Evolutionary conservation across 2,329 filamentous ascomycete species (phyloP).

Genomic region (Aspergillus fumigatiaffinis): DNA sequence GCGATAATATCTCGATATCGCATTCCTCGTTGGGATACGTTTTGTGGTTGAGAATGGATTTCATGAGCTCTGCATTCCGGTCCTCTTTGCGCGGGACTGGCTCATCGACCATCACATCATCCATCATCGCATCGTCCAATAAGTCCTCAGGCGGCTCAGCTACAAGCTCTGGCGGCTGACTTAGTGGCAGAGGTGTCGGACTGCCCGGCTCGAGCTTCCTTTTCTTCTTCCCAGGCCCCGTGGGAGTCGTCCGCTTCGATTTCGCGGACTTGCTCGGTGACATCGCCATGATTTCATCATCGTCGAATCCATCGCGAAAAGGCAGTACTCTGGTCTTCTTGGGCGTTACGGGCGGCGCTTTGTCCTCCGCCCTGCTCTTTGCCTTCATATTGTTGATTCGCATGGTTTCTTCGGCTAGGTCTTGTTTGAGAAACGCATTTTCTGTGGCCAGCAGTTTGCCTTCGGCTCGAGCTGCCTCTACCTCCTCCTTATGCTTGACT

Average conservation of each 20-base stretch:
- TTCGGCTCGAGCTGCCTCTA: slow-evolving; percentile 53
- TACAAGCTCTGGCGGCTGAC: slow-evolving; percentile 23
- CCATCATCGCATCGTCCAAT: slow-evolving; percentile 18
- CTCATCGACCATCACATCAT: slow-evolving; percentile 20
- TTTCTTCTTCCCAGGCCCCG: slow-evolving; percentile 56
- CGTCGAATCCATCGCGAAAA: slow-evolving; percentile 61
- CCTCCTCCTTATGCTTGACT: slow-evolving; percentile 51
- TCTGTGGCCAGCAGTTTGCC: slow-evolving; percentile 55
- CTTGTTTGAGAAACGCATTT: slow-evolving; percentile 58
- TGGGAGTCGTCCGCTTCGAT: slow-evolving; percentile 52
- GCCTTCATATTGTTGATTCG: slow-evolving; percentile 41
- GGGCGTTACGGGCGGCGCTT: slow-evolving; percentile 46
- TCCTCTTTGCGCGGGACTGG: slow-evolving; percentile 20
- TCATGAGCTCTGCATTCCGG: slow-evolving; percentile 42
- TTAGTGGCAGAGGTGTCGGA: slow-evolving; percentile 46
- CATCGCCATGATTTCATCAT: slow-evolving; percentile 54
- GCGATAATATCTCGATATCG: slow-evolving; percentile 53
- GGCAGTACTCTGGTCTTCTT: slow-evolving; percentile 46
- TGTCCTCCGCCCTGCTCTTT: slow-evolving; percentile 34
- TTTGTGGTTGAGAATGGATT: slow-evolving; percentile 54
- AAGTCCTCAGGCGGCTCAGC: slow-evolving; percentile 25
- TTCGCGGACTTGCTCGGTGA: slow-evolving; percentile 53
- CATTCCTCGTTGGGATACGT: slow-evolving; percentile 45
- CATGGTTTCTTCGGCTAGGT: slow-evolving; percentile 54
- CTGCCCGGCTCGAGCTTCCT: slow-evolving; percentile 50